Evolutionary conservation across 495 filamentous ascomycete species (phyloP).

Genomic region (Trichoderma gamsii): DNA sequence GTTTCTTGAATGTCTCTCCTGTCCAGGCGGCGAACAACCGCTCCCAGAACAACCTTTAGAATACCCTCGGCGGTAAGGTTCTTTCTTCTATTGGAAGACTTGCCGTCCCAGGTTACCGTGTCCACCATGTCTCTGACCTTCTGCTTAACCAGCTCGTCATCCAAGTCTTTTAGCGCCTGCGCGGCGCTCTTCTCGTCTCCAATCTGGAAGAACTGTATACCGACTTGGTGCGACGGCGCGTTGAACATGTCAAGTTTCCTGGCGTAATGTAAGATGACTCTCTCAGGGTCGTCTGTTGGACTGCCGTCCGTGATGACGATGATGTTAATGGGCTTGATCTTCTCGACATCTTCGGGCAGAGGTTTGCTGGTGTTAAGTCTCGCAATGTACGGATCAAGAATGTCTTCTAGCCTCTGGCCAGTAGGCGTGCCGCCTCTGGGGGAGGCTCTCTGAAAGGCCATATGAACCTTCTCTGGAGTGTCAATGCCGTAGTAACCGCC

Average conservation of each 20-base stretch:
- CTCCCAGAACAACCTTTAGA: slow-evolving; percentile 76
- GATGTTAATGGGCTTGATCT: slow-evolving; percentile 80
- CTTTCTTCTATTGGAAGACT: background rate
- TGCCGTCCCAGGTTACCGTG: slow-evolving; percentile 66
- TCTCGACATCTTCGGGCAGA: slow-evolving; percentile 35
- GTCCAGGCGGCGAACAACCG: slow-evolving; percentile 60
- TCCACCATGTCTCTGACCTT: slow-evolving; percentile 86
- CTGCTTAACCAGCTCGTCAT: slow-evolving; percentile 61
- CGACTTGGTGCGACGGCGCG: slow-evolving; percentile 79
- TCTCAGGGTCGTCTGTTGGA: slow-evolving; percentile 68
- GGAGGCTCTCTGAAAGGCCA: slow-evolving; percentile 60
- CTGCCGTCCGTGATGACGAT: slow-evolving; percentile 91
- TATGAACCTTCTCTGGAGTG: slow-evolving; percentile 44
- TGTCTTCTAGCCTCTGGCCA: slow-evolving; percentile 62
- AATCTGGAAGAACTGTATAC: slow-evolving; percentile 96
- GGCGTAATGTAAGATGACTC: slow-evolving; percentile 60
- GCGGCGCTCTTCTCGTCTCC: slow-evolving; percentile 64
- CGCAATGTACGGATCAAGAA: slow-evolving; percentile 63
- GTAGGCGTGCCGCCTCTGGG: slow-evolving; percentile 70
- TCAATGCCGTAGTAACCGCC: slow-evolving; percentile 54
- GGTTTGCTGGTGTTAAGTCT: slow-evolving; percentile 27
- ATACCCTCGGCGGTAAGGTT: slow-evolving; percentile 54
- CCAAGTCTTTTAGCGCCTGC: slow-evolving; percentile 62
- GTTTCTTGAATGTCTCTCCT: slow-evolving; percentile 26
- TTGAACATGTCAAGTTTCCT: slow-evolving; percentile 62